Conservation (phyloP, 2,329 filamentous ascomycete species). For the Cordyceps cateniannulata region DNA sequence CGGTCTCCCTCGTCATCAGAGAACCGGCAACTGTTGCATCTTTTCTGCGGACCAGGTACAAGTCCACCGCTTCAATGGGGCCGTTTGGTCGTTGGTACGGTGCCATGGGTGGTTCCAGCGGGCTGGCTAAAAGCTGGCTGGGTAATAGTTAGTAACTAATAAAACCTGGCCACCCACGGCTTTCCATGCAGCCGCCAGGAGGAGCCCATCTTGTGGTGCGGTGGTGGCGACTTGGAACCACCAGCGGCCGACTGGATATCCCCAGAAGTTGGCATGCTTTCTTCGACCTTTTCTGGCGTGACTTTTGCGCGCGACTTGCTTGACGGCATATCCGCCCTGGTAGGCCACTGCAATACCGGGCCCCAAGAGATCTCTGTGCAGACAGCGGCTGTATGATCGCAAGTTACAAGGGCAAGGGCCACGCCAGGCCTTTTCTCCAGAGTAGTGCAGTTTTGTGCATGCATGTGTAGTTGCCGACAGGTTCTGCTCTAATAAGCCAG, state of each 20-base stretch:
- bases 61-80: slow-evolving; percentile 14
- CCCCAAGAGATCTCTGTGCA: slow-evolving; percentile 13
- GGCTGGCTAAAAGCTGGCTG: background rate
- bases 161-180: slow-evolving; percentile 1
- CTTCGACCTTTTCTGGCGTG: background rate
- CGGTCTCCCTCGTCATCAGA: background rate
- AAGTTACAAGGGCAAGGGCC: slow-evolving; percentile 3
- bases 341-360: slow-evolving; percentile 4
- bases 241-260: background rate
- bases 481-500: background rate
- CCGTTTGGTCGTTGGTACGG: slow-evolving; percentile 1
- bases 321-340: slow-evolving; percentile 3
- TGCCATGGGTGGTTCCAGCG: slow-evolving; percentile 1
- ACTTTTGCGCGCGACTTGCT: slow-evolving; percentile 13
- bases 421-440: slow-evolving; percentile 4
- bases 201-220: background rate
- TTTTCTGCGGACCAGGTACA: background rate
- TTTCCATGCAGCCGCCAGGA: slow-evolving; percentile 1
- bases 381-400: slow-evolving; percentile 2
- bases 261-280: background rate
- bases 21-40: background rate
- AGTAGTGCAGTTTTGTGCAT: slow-evolving; percentile 5
- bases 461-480: slow-evolving; percentile 5
- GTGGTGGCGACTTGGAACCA: slow-evolving; percentile 7
- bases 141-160: too few species aligned